Base-by-base conservation (phyloP, 768 basidiomycete species). In the Kwoniella sp. region DNA sequence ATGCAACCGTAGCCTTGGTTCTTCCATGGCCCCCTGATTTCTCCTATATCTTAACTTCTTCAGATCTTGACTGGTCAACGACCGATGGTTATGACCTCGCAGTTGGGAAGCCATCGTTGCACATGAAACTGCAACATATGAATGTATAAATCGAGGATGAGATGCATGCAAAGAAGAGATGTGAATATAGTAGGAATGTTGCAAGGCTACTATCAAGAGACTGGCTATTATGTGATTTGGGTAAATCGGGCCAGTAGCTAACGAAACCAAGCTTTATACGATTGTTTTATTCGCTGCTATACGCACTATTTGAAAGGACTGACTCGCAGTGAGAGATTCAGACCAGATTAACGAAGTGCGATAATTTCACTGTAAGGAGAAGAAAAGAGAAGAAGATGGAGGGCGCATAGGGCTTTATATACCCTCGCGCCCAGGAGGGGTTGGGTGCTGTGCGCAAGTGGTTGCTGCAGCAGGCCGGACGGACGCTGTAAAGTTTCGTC, bases 131-230 rank as follows among this genome's bases (percentile, higher is more conserved):
- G n/a, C n/a, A n/a, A n/a, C n/a, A n/a, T n/a, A n/a, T n/a, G n/a
- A n/a, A n/a, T 25, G 29, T 13, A 33, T 33, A 6, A 13, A 33
- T 33, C 33, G 5, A 13, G 33, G 13, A 5, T 13, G n/a, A 15
- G 15, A 15, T 51, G 49, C 13, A 51, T 13, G 21, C 17, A 51
- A 33, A 33, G n/a, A n/a, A n/a, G n/a, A n/a, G n/a, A n/a, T n/a
- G n/a, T n/a, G n/a, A n/a, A n/a, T n/a, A n/a, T n/a, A n/a, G n/a
- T n/a, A n/a, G 49, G 37, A 22, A 69, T 76, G 74, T 76, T 66
- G 74, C 68, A 71, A 73, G 74, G 74, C 72, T 76, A 76, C 74
- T 76, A 76, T 76, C 74, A 76, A 76, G 74, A 73, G 67, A 68
- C 68, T 72, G 74, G 72, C 72, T 76, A 76, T 72, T 69, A 70